Conservation (phyloP, 2,329 filamentous ascomycete genomes). For the Claviceps pusilla region DNA sequence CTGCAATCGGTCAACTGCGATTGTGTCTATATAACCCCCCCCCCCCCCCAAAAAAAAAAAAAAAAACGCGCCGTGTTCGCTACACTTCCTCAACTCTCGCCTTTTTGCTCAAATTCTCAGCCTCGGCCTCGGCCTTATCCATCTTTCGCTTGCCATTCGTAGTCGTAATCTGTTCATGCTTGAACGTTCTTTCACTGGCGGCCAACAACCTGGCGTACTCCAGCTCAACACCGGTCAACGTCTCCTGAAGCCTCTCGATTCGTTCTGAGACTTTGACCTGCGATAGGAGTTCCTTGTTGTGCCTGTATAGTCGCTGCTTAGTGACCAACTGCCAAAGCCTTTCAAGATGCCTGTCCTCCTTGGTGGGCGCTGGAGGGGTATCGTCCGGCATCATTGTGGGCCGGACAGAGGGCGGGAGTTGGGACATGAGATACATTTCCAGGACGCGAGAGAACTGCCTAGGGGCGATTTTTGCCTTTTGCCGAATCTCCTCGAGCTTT, state of each 20-base stretch:
- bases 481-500: slow-evolving; percentile 40
- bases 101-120: slow-evolving; percentile 27
- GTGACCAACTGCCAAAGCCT: slow-evolving; percentile 58
- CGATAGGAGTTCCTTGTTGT: slow-evolving; percentile 56
- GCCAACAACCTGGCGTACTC: slow-evolving; percentile 56
- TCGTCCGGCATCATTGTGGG: slow-evolving; percentile 31
- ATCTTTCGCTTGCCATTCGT: slow-evolving; percentile 33
- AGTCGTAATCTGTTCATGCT: slow-evolving; percentile 10
- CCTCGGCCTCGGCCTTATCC: slow-evolving; percentile 13
- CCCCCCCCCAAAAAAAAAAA: neutral
- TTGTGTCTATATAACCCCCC: neutral
- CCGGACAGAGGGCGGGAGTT: slow-evolving; percentile 40
- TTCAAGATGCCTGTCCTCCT: slow-evolving; percentile 46
- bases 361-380: slow-evolving; percentile 29
- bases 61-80: neutral
- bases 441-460: slow-evolving; percentile 63
- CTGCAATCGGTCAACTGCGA: neutral
- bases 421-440: slow-evolving; percentile 59
- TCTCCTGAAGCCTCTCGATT: slow-evolving; percentile 57
- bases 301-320: slow-evolving; percentile 63
- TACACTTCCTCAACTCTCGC: slow-evolving; percentile 23
- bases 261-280: slow-evolving; percentile 55
- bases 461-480: slow-evolving; percentile 53
- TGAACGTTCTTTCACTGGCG: slow-evolving; percentile 25
- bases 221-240: slow-evolving; percentile 50